Conservation (phyloP, 2,329 filamentous ascomycete species). For the Alternaria ethzedia region DNA sequence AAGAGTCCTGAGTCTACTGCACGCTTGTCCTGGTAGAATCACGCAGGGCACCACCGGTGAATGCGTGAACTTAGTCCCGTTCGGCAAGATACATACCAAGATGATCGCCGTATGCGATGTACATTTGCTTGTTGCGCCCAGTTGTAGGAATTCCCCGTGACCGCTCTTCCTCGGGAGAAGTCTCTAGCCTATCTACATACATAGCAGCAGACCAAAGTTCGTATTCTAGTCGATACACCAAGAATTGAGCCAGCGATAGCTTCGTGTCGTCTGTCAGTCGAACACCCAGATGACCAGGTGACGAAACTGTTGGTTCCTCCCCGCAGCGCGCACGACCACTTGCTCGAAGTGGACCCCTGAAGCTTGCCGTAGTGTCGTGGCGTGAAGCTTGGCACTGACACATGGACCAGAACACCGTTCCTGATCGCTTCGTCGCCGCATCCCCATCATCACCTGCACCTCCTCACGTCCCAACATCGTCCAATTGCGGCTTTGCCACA, state of each 20-base stretch:
- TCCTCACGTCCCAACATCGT: background rate
- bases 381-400: constrained; percentile 16
- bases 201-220: background rate
- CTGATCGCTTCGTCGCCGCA: constrained; percentile 3
- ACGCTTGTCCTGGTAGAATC: background rate
- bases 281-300: background rate
- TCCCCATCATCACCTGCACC: constrained; percentile 1
- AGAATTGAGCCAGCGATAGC: background rate
- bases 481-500: constrained; percentile 3
- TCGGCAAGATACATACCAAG: background rate
- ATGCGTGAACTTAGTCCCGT: background rate
- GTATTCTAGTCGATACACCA: background rate
- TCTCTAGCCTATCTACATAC: background rate
- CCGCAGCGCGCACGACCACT: constrained; percentile 8
- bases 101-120: background rate
- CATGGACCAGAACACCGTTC: constrained; percentile 1
- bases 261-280: background rate
- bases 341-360: constrained; percentile 2
- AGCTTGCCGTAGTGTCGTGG: background rate
- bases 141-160: background rate
- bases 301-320: constrained; percentile 1
- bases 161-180: background rate
- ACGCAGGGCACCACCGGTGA: background rate
- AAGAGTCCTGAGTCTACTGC: background rate
- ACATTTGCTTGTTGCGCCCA: background rate